These are phyloP conservation scores for Paecilomyces sp. DNA, from an alignment of 2,329 filamentous ascomycete species.

Conservation along the genomic window DNA sequence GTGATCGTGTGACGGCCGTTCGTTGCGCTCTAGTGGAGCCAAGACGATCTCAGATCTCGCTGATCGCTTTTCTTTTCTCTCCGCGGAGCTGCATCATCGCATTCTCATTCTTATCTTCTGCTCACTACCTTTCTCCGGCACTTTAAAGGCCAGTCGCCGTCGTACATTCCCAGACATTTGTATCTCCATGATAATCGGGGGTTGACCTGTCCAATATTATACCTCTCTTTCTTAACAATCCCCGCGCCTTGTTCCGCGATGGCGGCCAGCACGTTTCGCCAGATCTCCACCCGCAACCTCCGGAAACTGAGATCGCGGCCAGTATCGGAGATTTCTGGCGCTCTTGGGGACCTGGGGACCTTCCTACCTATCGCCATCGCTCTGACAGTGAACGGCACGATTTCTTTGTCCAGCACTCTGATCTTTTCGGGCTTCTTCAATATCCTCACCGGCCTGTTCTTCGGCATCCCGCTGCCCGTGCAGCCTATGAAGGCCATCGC, in stretches of 20 bases:
- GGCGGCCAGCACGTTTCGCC: slow-evolving; percentile 17
- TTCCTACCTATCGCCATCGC: slow-evolving; percentile 84
- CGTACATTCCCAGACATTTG: background rate
- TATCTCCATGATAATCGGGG: background rate
- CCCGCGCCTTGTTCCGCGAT: slow-evolving; percentile 8
- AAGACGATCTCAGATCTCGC: background rate
- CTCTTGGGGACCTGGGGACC: slow-evolving; percentile 82
- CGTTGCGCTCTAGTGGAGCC: background rate
- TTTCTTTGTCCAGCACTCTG: slow-evolving; percentile 75
- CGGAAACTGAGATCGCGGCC: slow-evolving; percentile 49
- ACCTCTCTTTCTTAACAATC: background rate
- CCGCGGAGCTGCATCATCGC: background rate
- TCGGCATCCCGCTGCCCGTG: slow-evolving; percentile 84
- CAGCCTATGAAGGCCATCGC: slow-evolving; percentile 91
- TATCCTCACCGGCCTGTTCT: slow-evolving; percentile 69
- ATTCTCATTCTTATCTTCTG: background rate
- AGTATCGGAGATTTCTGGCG: slow-evolving; percentile 75
- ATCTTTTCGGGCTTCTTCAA: slow-evolving; percentile 87
- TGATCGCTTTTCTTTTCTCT: background rate
- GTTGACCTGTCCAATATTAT: background rate
- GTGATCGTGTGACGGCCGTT: background rate
- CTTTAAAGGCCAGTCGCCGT: background rate
- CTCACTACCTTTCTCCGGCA: background rate
- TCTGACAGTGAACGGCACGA: slow-evolving; percentile 67
- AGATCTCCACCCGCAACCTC: slow-evolving; percentile 44